Base-by-base conservation (phyloP, 257 asterid genomes). In the Cynanchum wilfordii region DNA sequence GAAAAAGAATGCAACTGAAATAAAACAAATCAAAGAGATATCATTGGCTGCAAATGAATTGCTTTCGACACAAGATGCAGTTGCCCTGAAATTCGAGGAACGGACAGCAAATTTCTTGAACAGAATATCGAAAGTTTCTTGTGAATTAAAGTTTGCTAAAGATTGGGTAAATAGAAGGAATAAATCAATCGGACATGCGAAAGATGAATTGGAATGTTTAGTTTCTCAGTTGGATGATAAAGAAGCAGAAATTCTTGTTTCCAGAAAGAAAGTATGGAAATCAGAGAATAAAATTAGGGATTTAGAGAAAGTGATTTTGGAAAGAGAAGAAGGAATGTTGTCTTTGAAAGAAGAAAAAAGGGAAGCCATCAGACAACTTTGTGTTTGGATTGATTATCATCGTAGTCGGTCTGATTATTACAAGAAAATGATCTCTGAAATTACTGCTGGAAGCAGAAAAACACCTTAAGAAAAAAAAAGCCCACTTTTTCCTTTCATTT, bases 371-470 rank as follows among this genome's bases (percentile, higher is more conserved):
- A 87, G 97, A 72, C 97, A 94, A 77, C 78, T 94, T 4, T 94
- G 98, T 55, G 90, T 94, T 9, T 88, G 90, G 97, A 91, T 91
- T 19, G 98, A 94, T 76, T 87, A 94, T 80, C 98, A 91, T 20
- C 82, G 89, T 17, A 82, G 88, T 22, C 88, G 86, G 1, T 87
- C 91, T 0, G 96, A 91, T 74, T 87, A 76, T 78, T 89, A 88
- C 89, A 89, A 82, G 86, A 89, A 84, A 66, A 74, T 82, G 81
- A 38, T 88, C 74, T 64, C 86, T 40, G 96, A 87, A 27, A 82
- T 84, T 2, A 74, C 67, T 25, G 33, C 27, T 55, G 47, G 70
- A 44, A 8, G 47, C 40, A 78, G 66, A 66, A 73, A 64, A 69
- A 16, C 54, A 50, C 52, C 78, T 52, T 73, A 33, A 76, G 3